Evolutionary conservation across 768 basidiomycete genomes (phyloP), one percentile per base, ranked within the genome.

Genomic region (Gymnopilus dilepis): DNA sequence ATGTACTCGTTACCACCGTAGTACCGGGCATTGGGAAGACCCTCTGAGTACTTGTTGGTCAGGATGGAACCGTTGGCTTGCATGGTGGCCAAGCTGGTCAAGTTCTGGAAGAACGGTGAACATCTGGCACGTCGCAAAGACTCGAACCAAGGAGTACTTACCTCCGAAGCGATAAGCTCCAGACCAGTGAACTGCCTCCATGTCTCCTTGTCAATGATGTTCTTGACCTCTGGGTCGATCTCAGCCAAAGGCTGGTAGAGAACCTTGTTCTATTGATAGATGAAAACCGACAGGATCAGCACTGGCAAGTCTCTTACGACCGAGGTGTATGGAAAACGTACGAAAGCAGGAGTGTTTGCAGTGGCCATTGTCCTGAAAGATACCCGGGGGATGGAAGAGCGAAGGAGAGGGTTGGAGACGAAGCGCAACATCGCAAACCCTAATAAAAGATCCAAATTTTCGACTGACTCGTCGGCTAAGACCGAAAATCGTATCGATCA

Each of bases 11-110:
- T 99, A 60, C 97, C 97, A 70, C 95, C 95, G 68, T 97, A 98
- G 80, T 97, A 97, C 60, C 96, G 90, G 45, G 95, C 96, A 58
- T 86, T 88, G n/a, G 97, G 97, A 50, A 99, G 93, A 82, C 97
- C 97, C 79, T 99, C 97, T 21, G 97, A 99, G 84, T 97, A 97
- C 80, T 98, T 99, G 88, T 97, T 97, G 74, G 97, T 98, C 73
- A 99, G 77, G 74, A 99, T 96, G 58, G 97, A 98, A 52, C 97
- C 97, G 78, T 98, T 98, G 65, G 96, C 97, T 78, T 99, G 93
- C 91, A 99, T 96, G 55, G 93, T 89, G 24, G 97, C 95, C 70
- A 87, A 84, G 69, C 94, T 95, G 61, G 97, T 99, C 84, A 99
- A 80, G 82, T 99, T 99, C 97, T 97, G 64, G 26, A 30, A 30